Base-by-base conservation (phyloP, 2,329 filamentous ascomycete species). In the Fusarium sp. region DNA sequence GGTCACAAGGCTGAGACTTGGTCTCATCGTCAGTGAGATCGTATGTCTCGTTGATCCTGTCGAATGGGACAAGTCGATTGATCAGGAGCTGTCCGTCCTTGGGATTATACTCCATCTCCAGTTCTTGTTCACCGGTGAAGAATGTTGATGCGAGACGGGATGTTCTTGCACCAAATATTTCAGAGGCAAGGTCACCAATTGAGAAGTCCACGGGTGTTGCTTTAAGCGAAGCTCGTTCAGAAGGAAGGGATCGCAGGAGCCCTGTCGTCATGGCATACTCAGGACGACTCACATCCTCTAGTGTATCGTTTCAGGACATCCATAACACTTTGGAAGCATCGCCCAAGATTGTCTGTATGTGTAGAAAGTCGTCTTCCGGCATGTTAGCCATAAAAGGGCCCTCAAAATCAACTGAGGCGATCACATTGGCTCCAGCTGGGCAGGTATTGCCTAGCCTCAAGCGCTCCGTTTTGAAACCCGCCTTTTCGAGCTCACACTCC, bases 251-350 rank as follows among this genome's bases (percentile, higher is more conserved):
- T 17, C 41, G 22, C 6, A n/a, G 22, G 22, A n/a, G 41, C 4
- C 41, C 41, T n/a, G 14, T 22, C 14, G 22, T 17, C 41, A n/a
- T 42, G 20, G 41, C 22, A 42, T 42, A n/a, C 22, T 42, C 22
- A 0, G 41, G 22, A 13, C 14, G 14, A n/a, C 0, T 1, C 22
- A 8, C 14, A n/a, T n/a, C 41, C 3, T 42, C 11, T 9, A 9
- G 10, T n/a, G 8, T 3, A 17, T n/a, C 39, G 22, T 22, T 42
- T 14, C 22, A 17, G 6, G 39, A 42, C 3, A 42, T 15, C 41
- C 41, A 42, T n/a, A 42, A 42, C 8, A 42, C 41, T 42, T n/a
- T 42, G 9, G 41, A n/a, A 42, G 22, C 41, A 12, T 42, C 41
- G 12, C 41, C 15, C 22, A 42, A 6, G 22, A 42, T 42, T 6